Evolutionary conservation across 2,329 filamentous ascomycete genomes (phyloP), one percentile per base, ranked within the genome.

Genomic region (Thelonectria discophora): DNA sequence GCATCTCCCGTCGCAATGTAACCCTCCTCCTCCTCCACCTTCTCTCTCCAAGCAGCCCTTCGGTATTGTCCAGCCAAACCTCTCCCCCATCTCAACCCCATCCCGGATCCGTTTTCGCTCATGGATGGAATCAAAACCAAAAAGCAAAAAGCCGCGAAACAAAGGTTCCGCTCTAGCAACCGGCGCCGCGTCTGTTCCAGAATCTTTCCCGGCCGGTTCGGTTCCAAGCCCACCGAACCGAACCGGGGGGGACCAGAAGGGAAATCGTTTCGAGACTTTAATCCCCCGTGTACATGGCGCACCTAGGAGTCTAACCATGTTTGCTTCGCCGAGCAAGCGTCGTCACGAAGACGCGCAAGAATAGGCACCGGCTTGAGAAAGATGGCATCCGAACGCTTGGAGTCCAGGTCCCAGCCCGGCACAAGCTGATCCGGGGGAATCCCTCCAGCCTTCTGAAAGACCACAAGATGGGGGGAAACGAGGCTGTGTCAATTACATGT

Each of bases 161-260:
- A 49, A 59, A 45, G 54, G 50, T 43, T 17, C 56, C 50, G 15
- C 42, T 30, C 3, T 24, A n/a, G 15, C 40, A 15, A 12, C 21
- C 55, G 24, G 34, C 43, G 18, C 27, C n/a, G 11, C 49, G 43
- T 21, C 32, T 50, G 46, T 52, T 60, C 52, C 52, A 55, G 47
- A 60, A 55, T 49, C 46, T 46, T 51, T 47, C 45, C 34, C 20
- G n/a, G n/a, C n/a, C n/a, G n/a, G n/a, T n/a, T n/a, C n/a, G n/a
- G n/a, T n/a, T n/a, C n/a, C n/a, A n/a, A n/a, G n/a, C n/a, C n/a
- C n/a, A n/a, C 18, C 20, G 27, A 30, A 10, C 40, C 13, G 5
- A 9, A 11, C 32, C 17, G 46, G 48, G 20, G 8, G 30, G 30
- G 48, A 47, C 27, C 15, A 24, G 39, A 48, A 48, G 37, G 30